These are phyloP conservation scores for Rhizopus arrhizus DNA, from an alignment of 371 early-diverging fungal genomes.

Conservation along the genomic window DNA sequence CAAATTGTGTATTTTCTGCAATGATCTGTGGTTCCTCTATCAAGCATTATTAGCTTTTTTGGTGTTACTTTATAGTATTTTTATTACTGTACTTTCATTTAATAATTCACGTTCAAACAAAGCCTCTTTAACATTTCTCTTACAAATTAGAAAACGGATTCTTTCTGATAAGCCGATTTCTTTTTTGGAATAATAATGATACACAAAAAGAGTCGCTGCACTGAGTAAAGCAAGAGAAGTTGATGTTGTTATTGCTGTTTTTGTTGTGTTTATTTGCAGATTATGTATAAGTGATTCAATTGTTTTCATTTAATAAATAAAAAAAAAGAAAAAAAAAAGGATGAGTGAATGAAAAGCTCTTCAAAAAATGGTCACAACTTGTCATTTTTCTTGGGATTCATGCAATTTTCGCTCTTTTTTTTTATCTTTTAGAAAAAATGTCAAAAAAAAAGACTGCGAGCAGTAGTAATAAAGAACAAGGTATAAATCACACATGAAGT, in stretches of 20 bases:
- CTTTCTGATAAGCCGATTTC: slow-evolving; percentile 30
- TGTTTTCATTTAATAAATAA: not conserved
- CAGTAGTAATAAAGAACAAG: slow-evolving; percentile 14
- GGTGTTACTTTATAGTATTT: slow-evolving; percentile 3
- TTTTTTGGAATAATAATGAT: slow-evolving; percentile 14
- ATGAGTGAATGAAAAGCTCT: not conserved
- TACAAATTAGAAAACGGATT: slow-evolving; percentile 39
- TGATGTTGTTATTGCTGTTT: not conserved
- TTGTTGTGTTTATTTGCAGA: not conserved
- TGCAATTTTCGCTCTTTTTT: slow-evolving; percentile 4
- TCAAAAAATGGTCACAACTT: not conserved
- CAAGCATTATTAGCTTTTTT: not conserved
- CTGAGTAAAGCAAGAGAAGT: slow-evolving; percentile 18
- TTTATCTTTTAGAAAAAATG: slow-evolving; percentile 8
- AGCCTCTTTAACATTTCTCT: slow-evolving; percentile 39
- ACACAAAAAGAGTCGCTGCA: slow-evolving; percentile 5
- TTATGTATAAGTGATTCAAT: not conserved
- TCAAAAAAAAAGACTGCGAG: slow-evolving; percentile 13
- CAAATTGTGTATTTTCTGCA: slow-evolving; percentile 55
- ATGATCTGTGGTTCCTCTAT: slow-evolving; percentile 49
- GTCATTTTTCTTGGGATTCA: slow-evolving; percentile 1
- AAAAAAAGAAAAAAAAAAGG: slow-evolving; percentile 1
- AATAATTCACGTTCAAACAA: slow-evolving; percentile 37
- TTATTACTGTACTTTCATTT: slow-evolving; percentile 29
- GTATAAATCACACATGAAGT: not conserved